Base-by-base conservation (phyloP, 163 green algal genomes). In the Chlamydomonas reinhardtii region DNA sequence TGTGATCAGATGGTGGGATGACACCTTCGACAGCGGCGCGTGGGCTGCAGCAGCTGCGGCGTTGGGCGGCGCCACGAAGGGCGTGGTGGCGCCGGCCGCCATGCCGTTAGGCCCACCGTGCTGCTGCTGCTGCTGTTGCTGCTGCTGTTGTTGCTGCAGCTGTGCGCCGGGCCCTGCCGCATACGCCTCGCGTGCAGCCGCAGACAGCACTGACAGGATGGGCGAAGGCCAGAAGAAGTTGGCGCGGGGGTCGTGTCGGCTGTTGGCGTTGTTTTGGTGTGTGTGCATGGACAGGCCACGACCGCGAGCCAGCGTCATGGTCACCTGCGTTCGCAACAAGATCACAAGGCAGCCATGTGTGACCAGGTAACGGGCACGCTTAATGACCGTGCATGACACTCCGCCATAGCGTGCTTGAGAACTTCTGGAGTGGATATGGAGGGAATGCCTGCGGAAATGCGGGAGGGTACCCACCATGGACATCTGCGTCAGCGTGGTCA, bases 201-300 rank as follows among this genome's bases (percentile, higher is more conserved):
- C 66, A 0, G 69, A n/a, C 52, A 85, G 52, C 19, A 32, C 68
- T 0, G 43, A 25, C 64, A 78, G 66, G 11, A 72, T 34, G 15
- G 79, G 79, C 32, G 66, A 32, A 0, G 79, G 79, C 79, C 79
- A 85, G 25, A 56, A 39, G 69, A 85, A 85, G 79, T 52, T 27
- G 2, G 27, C 32, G 8, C 39, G 31, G 32, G 48, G 79, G 16
- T 76, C 24, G 39, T 85, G 48, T 9, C 48, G 68, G 34, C 22
- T 22, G 11, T 54, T 35, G 34, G 19, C 43, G 48, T 54, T 76
- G 48, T 54, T 85, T 9, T 75, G 76, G 27, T 68, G 76, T 25
- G 79, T 85, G 24, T 78, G 68, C 24, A 85, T 34, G 27, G 69
- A 37, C 4, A 85, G 69, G 32, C 79, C 79, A 0, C 52, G 31